Evolutionary conservation across 805 yeast species (phyloP).

Genomic region (Candida corydali): DNA sequence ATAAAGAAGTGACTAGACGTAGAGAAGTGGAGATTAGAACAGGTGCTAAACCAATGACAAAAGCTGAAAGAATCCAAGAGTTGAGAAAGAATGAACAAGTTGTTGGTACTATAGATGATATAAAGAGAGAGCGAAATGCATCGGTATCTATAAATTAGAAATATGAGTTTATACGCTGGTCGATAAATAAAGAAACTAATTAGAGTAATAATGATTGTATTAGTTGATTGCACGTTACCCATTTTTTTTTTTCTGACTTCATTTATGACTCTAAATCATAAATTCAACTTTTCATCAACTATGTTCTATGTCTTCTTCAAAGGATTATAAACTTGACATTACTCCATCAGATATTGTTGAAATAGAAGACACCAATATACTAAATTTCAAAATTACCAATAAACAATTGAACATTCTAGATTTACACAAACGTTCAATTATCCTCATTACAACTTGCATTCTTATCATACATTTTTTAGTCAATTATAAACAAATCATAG

Average conservation of each 20-base stretch:
- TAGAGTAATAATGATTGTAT: too few species aligned
- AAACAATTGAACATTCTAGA: conserved; percentile 5
- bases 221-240: conserved; percentile 4
- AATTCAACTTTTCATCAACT: too few species aligned
- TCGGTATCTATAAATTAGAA: background rate
- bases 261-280: background rate
- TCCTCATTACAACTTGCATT: conserved; percentile 4
- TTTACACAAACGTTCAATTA: conserved; percentile 6
- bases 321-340: conserved; percentile 26
- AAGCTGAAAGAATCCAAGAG: conserved; percentile 47
- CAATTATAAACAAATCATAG: background rate
- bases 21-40: conserved; percentile 45
- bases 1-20: conserved; percentile 47
- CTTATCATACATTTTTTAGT: background rate
- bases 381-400: conserved; percentile 17
- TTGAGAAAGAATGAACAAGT: conserved; percentile 68
- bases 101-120: conserved; percentile 47
- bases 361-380: conserved; percentile 9
- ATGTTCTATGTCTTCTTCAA: conserved; percentile 24
- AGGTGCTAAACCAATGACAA: conserved; percentile 40
- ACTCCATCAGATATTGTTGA: conserved; percentile 14
- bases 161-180: background rate
- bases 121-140: conserved; percentile 18
- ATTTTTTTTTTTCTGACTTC: conserved; percentile 1
- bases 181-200: background rate